Evolutionary conservation across 345 rosid species (phyloP), one percentile per base, ranked within the genome.

Genomic region (Arabis hirsuta): DNA sequence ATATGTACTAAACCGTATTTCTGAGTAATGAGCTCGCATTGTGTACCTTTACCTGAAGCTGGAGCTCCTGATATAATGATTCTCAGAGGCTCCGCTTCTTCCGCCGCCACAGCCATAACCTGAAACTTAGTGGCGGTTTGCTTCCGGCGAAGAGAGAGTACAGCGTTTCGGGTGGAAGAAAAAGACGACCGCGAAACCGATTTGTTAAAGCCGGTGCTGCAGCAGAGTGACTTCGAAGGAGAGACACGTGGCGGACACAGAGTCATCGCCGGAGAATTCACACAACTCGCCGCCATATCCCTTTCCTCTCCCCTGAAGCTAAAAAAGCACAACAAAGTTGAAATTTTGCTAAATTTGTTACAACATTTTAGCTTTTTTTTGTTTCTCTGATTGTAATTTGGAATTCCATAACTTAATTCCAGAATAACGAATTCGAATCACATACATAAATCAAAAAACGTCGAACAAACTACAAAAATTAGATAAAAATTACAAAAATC

Each of bases 31-130:
- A 90, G 86, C 85, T 90, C 90, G 73, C 97, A 88, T 61, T 90
- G 97, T 62, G 97, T 90, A 48, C 96, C 96, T 82, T 90, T 90
- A 77, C 96, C 96, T 54, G 94, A 85, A 78, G 96, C 97, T 29
- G 94, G 97, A 67, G 95, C 89, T 44, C 97, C 95, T 11, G 97
- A 85, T 62, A 90, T 85, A 87, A 90, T 86, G 38, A 88, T 72
- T 63, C 78, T 87, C 78, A 87, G 38, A 54, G 88, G 95, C 44
- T 56, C 62, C 4, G 62, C 27, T 34, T 56, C 61, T 56, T 27
- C 34, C 8, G 3, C 12, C 26, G 52, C 52, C 10, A 22, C 41
- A 3, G 26, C 60, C 41, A 13, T 16, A 55, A 32, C 61, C 7
- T 14, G 43, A 55, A 32, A 55, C 14, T 14, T 32, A 31, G 61